Evolutionary conservation across 2,329 filamentous ascomycete species (phyloP), one percentile per base, ranked within the genome.

Genomic region (Colletotrichum orchidophilum): DNA sequence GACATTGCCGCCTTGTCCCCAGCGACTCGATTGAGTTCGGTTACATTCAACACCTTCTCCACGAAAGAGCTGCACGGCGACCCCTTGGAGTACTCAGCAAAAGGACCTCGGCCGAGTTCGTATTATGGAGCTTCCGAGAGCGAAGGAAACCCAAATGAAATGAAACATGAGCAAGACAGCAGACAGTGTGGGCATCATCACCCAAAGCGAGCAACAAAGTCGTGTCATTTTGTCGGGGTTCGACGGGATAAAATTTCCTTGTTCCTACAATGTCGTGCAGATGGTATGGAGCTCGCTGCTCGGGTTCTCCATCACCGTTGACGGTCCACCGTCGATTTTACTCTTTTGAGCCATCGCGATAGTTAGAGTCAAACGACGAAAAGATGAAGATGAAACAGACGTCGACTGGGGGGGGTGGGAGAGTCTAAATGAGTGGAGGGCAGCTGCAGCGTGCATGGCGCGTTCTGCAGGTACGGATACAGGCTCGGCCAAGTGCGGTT

Each of bases 231-330:
- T 60, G n/a, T 46, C 26, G 26, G 57, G n/a, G 49, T 12, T 53
- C 9, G 27, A 35, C 49, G 27, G 35, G 39, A 8, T 3, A 33
- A n/a, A 1, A 62, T 49, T 54, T 66, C 62, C 49, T 35, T 61
- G 62, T 33, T 46, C 35, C 62, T 46, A 62, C 55, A 66, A 70
- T 70, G 67, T 66, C 67, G 63, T 70, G 67, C 67, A 70, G 63
- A 49, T 42, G 55, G 11, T 55, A 70, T 66, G 55, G 54, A 49
- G 49, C 33, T 46, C 18, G 39, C 39, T 46, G 39, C 13, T 31
- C 13, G n/a, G 39, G 24, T n/a, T 31, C 35, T 21, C 57, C 35
- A 60, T 46, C 18, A 46, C 15, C 39, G 35, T 29, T 18, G 11
- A 49, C 7, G 26, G n/a, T 26, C 12, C 13, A 42, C 29, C 66